Evolutionary conservation across 805 yeast genomes (phyloP).

Genomic region (Torulaspora microellipsoides): DNA sequence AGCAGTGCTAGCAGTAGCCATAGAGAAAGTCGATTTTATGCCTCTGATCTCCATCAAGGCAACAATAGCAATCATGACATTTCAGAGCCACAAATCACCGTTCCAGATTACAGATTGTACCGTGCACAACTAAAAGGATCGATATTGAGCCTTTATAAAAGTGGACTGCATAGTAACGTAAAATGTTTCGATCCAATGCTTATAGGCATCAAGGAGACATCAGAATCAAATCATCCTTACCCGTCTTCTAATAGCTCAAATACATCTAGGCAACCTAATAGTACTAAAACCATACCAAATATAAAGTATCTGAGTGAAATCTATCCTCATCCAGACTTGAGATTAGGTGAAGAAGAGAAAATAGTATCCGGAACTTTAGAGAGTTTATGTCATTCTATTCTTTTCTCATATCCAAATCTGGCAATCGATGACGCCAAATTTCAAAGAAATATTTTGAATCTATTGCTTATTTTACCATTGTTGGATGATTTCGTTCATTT

Average conservation of each 20-base stretch:
- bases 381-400: conserved; percentile 68
- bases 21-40: conserved; percentile 29
- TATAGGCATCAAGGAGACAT: conserved; percentile 1
- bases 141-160: conserved; percentile 53
- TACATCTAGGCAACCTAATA: not conserved
- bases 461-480: conserved; percentile 52
- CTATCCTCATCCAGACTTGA: conserved; percentile 61
- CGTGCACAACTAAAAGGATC: conserved; percentile 72
- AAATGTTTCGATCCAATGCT: conserved; percentile 37
- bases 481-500: conserved; percentile 45
- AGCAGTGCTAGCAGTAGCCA: conserved; percentile 5
- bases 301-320: conserved; percentile 38
- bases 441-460: conserved; percentile 29
- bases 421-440: conserved; percentile 23
- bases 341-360: conserved; percentile 45
- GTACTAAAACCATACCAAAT: conserved; percentile 1
- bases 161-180: conserved; percentile 45
- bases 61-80: conserved; percentile 5
- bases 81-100: conserved; percentile 15
- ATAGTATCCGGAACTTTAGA: conserved; percentile 57
- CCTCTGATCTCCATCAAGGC: conserved; percentile 3
- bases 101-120: conserved; percentile 41
- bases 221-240: not conserved
- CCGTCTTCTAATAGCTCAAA: not conserved
- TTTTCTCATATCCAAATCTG: conserved; percentile 47